Evolutionary conservation across 345 rosid species (phyloP).

Genomic region (Eucalyptus fibrosa): DNA sequence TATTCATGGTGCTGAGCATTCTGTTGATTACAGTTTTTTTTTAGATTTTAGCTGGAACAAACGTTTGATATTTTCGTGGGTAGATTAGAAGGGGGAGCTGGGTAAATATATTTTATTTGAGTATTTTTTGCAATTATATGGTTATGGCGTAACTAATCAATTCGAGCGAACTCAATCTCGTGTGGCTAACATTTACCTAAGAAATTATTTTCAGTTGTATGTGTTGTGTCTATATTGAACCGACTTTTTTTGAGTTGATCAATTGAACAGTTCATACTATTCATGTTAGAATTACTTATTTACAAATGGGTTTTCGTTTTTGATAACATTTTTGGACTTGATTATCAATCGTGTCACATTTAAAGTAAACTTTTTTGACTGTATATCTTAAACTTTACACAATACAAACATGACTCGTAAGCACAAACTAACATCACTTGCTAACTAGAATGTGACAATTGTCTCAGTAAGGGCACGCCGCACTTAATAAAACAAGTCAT

Average conservation of each 20-base stretch:
- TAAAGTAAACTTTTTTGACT: neutral
- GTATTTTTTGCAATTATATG: neutral
- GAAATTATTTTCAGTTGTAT: neutral
- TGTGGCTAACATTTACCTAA: accelerated
- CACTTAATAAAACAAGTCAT: neutral
- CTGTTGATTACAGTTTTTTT: neutral
- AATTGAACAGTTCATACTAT: neutral
- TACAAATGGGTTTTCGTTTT: neutral
- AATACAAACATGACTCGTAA: neutral
- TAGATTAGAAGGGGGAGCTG: neutral
- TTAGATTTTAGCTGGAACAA: neutral
- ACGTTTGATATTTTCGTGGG: neutral
- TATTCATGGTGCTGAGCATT: neutral
- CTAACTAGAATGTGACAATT: neutral
- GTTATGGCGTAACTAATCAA: neutral
- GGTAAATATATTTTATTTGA: neutral
- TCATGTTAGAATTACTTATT: neutral
- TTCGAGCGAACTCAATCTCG: neutral
- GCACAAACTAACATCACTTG: neutral
- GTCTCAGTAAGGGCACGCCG: accelerated
- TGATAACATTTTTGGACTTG: neutral
- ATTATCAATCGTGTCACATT: accelerated
- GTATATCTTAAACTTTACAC: neutral
- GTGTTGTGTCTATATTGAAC: accelerated
- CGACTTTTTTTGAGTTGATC: neutral